A percentile compares a stretch with the other conserved stretches of the same genome.
Evolutionary conservation across 805 yeast genomes (phyloP).

Genomic region (Kodamaea leandrae): DNA sequence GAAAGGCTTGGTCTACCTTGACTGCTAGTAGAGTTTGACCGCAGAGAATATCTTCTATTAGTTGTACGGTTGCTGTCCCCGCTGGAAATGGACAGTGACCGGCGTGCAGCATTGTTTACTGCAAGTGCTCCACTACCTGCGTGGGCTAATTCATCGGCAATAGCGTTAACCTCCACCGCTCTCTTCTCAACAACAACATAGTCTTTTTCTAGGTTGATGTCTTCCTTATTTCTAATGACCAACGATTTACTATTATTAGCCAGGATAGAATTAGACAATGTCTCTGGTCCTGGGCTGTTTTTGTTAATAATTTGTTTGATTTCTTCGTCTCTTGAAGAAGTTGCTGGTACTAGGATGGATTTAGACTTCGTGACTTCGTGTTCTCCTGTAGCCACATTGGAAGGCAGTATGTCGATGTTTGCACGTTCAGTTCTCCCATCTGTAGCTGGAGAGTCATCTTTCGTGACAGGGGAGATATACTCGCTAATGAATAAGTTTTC

Average conservation of each 20-base stretch:
- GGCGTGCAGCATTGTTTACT: constrained; percentile 25
- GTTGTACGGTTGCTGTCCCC: constrained; percentile 16
- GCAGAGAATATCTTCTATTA: constrained; percentile 36
- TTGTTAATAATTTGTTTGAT: constrained; percentile 44
- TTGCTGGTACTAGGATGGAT: constrained; percentile 1
- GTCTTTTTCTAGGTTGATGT: constrained; percentile 67
- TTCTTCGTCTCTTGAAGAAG: constrained; percentile 37
- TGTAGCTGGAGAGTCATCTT: constrained; percentile 17
- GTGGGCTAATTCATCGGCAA: constrained; percentile 86
- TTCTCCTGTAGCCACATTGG: neutral
- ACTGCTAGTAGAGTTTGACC: constrained; percentile 48
- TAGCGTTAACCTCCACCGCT: constrained; percentile 90
- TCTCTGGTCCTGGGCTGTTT: constrained; percentile 44
- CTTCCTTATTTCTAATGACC: constrained; percentile 29
- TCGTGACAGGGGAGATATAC: constrained; percentile 50
- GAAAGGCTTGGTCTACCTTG: constrained; percentile 55
- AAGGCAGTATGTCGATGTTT: constrained; percentile 2
- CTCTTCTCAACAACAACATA: constrained; percentile 94
- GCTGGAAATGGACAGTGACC: constrained; percentile 27
- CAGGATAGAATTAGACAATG: constrained; percentile 24
- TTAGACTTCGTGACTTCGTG: neutral
- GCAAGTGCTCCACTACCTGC: constrained; percentile 55
- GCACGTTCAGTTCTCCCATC: constrained; percentile 2
- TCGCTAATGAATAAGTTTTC: constrained; percentile 85
- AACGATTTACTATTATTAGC: constrained; percentile 9